A percentile compares a stretch with the other conserved stretches of the same genome.
Evolutionary conservation across 164 flowering plant genomes (phyloP).

Genomic region (Aristolochia californica): DNA sequence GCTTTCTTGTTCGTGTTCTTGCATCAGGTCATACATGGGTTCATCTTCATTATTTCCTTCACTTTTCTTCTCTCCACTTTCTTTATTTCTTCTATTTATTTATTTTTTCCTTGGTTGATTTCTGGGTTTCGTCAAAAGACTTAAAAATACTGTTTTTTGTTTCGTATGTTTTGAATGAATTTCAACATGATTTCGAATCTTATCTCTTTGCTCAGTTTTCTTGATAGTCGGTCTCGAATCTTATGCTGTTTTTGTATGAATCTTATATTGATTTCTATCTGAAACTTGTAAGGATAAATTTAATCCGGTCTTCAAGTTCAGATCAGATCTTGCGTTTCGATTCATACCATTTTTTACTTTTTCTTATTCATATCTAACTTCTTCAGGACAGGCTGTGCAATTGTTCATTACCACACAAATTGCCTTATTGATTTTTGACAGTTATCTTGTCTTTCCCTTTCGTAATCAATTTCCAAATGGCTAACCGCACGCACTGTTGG

Average conservation of each 20-base stretch:
- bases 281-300: background rate
- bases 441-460: background rate
- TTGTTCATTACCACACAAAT: too few relatives aligned
- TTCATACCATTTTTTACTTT: too few relatives aligned
- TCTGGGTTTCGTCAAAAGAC: background rate
- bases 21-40: too few relatives aligned
- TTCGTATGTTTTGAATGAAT: background rate
- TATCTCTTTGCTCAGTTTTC: background rate
- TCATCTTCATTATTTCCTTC: background rate
- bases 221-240: background rate
- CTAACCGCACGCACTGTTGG: background rate
- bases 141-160: background rate
- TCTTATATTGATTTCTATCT: background rate
- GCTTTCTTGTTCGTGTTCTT: too few relatives aligned
- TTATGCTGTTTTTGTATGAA: background rate
- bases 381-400: too few relatives aligned
- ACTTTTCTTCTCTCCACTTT: too few relatives aligned
- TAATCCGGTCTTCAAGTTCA: background rate
- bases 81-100: background rate
- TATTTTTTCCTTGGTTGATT: background rate
- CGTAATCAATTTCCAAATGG: background rate
- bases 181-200: background rate
- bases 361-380: too few relatives aligned
- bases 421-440: too few relatives aligned
- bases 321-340: background rate